Percentiles rank a stretch among this genome's conserved stretches.
phyloP scores from a whole-genome alignment of 1,139 yeast genomes.

The Ogataea hybrid region DNA sequence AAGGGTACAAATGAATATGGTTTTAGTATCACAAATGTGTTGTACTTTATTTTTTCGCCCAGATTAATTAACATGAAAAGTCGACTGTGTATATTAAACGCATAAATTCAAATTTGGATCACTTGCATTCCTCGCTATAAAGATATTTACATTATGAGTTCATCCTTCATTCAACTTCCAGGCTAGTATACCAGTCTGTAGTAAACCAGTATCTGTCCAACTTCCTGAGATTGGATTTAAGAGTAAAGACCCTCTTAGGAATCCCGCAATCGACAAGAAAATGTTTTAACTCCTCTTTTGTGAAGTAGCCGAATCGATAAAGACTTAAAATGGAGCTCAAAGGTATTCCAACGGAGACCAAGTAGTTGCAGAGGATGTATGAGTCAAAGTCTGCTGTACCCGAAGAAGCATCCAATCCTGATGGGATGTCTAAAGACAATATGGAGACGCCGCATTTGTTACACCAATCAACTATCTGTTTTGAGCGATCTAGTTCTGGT shows the following conservation, averaged over 20 bases:
- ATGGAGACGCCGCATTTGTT: no score
- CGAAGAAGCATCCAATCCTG: no score
- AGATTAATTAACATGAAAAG: background rate
- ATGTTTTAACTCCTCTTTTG: slow-evolving; percentile 48
- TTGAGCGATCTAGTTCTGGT: no score
- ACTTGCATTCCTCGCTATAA: background rate
- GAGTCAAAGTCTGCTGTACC: no score
- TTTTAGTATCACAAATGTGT: background rate
- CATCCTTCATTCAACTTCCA: slow-evolving; percentile 19
- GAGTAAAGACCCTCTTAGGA: slow-evolving; percentile 42
- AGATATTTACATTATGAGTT: background rate
- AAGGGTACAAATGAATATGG: no score
- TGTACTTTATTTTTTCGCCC: background rate
- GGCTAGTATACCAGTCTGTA: slow-evolving; percentile 28
- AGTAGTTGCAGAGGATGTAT: no score
- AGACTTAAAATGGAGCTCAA: slow-evolving; percentile 58
- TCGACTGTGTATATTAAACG: background rate
- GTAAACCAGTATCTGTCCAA: slow-evolving; percentile 45
- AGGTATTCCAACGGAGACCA: no score
- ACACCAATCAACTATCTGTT: no score
- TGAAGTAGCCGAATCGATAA: slow-evolving; percentile 42
- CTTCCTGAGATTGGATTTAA: slow-evolving; percentile 41
- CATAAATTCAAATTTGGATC: no score
- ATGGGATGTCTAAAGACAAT: no score
- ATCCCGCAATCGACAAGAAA: slow-evolving; percentile 74